Evolutionary conservation across 495 filamentous ascomycete genomes (phyloP), one percentile per base, ranked within the genome.

Genomic region (Mytilinidion resinicola): DNA sequence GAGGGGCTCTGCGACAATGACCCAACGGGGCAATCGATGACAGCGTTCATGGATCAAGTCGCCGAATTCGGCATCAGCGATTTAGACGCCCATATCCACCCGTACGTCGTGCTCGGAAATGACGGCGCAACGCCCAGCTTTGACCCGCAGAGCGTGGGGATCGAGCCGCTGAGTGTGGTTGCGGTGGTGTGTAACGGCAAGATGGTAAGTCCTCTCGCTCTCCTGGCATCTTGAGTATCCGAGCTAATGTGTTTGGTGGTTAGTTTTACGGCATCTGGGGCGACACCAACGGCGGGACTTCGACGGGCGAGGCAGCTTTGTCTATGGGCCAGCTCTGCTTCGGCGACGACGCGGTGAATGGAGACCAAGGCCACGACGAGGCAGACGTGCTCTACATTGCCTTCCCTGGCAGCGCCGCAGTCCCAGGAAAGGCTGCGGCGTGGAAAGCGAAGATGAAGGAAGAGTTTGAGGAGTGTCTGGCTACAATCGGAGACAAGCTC

Each of bases 21-120:
- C 47, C 60, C 53, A 1, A 74, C 76, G 39, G 80, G 76, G 1
- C 82, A 88, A 65, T 62, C 65, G 38, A 62, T 74, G 46, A 86
- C 84, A 3, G 72, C 78, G 0, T 86, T 84, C 69, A 64, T 78
- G 57, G 71, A 79, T 43, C 59, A 71, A 8, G 70, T 85, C 17
- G 61, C 46, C 7, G 51, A 69, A 30, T 71, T 66, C 59, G 80
- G 78, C 12, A 75, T 86, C 53, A 56, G 67, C 0, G 82, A 88
- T 57, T 72, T 88, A 7, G 74, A 86, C 64, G 75, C 84, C 5
- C 79, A 81, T 49, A 73, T 83, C 25, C 82, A 85, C 60, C 78
- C 82, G 1, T 88, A 82, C 47, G 80, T 86, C 14, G 85, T 88
- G 9, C 80, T 88, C 55, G 85, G 84, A 8, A 88, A 87, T 33